These are phyloP conservation scores for Saccharomycodes ludwigii DNA, from an alignment of 805 yeast genomes.

Conservation along the genomic window DNA sequence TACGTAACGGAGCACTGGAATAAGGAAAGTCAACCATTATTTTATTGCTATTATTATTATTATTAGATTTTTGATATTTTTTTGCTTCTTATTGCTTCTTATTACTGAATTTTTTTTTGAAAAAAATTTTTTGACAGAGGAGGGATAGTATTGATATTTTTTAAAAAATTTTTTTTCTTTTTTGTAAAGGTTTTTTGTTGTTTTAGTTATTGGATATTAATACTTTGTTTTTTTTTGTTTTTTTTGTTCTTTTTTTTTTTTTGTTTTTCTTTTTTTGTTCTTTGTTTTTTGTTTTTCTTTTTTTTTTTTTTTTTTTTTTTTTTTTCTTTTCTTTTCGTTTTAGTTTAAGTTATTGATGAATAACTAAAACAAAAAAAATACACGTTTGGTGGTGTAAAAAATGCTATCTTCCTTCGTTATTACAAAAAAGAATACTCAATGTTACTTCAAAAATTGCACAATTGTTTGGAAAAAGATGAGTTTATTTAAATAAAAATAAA, in stretches of 20 bases:
- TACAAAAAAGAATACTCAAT: too few relatives aligned
- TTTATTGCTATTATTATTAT: constrained; percentile 6
- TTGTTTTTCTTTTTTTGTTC: background rate
- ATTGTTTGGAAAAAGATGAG: too few relatives aligned
- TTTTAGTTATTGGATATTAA: too few relatives aligned
- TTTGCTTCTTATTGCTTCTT: constrained; percentile 5
- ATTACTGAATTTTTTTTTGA: constrained; percentile 4
- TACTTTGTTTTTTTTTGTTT: background rate
- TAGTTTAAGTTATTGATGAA: too few relatives aligned
- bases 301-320: constrained; percentile 2
- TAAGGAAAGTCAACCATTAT: constrained; percentile 57
- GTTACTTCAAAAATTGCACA: too few relatives aligned
- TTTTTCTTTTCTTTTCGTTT: background rate
- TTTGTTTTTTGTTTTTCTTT: background rate
- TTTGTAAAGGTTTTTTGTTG: background rate
- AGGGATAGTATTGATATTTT: too few relatives aligned
- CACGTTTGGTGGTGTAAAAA: too few relatives aligned
- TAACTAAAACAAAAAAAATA: too few relatives aligned
- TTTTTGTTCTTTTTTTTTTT: background rate
- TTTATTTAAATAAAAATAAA: too few relatives aligned
- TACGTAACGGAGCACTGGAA: constrained; percentile 96
- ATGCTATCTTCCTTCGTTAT: too few relatives aligned
- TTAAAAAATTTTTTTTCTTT: background rate
- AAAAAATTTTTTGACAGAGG: background rate
- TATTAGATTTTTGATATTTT: constrained; percentile 3